phyloP scores from a whole-genome alignment of 2,329 filamentous ascomycete genomes.

The Helotiales sp. region DNA sequence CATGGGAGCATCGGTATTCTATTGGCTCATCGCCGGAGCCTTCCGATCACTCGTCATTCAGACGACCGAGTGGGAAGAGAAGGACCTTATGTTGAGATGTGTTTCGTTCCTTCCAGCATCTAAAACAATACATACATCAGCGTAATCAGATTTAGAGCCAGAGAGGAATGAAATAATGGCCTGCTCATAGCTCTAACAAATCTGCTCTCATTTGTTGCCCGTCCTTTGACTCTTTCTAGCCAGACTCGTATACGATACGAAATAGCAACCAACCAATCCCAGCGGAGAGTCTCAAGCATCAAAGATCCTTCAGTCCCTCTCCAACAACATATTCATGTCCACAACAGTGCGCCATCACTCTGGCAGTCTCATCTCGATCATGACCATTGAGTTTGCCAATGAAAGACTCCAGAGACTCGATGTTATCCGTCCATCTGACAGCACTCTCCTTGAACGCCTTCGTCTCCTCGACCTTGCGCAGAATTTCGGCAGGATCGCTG shows the following conservation, averaged over 20 bases:
- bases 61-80: background rate
- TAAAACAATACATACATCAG: background rate
- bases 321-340: slow-evolving; percentile 49
- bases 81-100: background rate
- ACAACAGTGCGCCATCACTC: slow-evolving; percentile 41
- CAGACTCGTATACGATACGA: background rate
- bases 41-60: background rate
- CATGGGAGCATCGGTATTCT: background rate
- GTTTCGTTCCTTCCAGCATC: too few relatives aligned
- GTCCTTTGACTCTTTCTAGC: background rate
- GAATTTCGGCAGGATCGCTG: slow-evolving; percentile 33
- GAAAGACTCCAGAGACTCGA: slow-evolving; percentile 33
- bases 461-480: slow-evolving; percentile 31
- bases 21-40: background rate
- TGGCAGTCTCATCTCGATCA: slow-evolving; percentile 38
- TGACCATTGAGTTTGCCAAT: slow-evolving; percentile 25
- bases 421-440: slow-evolving; percentile 35
- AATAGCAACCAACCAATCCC: too few relatives aligned
- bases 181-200: background rate
- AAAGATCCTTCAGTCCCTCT: slow-evolving; percentile 44
- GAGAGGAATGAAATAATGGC: background rate
- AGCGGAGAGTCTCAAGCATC: too few relatives aligned
- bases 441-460: slow-evolving; percentile 31
- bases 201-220: background rate
- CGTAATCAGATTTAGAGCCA: background rate